Conservation (phyloP, 2,329 filamentous ascomycete species). For the Penicillium capsulatum region DNA sequence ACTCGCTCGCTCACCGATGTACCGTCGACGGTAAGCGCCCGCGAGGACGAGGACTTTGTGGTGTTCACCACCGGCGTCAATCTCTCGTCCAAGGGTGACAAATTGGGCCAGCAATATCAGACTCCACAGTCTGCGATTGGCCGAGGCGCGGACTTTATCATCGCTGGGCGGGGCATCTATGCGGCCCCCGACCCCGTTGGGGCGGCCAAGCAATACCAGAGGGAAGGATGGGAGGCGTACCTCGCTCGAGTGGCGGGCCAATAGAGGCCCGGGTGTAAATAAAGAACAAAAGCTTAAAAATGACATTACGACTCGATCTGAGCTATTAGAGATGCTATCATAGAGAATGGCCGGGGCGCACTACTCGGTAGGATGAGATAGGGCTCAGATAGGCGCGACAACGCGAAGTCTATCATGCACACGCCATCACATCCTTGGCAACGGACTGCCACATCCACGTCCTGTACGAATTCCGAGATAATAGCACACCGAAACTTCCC, state of each 20-base stretch:
- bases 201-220: conserved; percentile 42
- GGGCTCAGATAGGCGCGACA: too few species aligned
- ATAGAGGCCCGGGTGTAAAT: conserved; percentile 8
- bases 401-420: too few species aligned
- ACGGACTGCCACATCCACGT: too few species aligned
- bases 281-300: too few species aligned
- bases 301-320: too few species aligned
- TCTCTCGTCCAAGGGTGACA: conserved; percentile 45
- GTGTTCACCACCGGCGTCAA: conserved; percentile 49
- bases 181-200: conserved; percentile 43
- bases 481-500: too few species aligned
- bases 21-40: conserved; percentile 22
- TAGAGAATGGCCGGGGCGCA: too few species aligned
- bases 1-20: conserved; percentile 41
- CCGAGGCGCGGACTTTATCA: conserved; percentile 48
- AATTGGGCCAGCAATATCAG: conserved; percentile 48
- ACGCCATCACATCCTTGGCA: too few species aligned
- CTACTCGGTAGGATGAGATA: too few species aligned
- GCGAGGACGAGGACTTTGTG: conserved; percentile 44
- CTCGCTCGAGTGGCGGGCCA: conserved; percentile 29
- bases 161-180: conserved; percentile 47
- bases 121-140: conserved; percentile 45
- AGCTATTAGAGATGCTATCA: too few species aligned
- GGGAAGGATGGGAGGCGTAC: conserved; percentile 48
- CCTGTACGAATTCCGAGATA: too few species aligned